Conservation (phyloP, 2,329 filamentous ascomycete genomes). For the Colletotrichum australisinense region DNA sequence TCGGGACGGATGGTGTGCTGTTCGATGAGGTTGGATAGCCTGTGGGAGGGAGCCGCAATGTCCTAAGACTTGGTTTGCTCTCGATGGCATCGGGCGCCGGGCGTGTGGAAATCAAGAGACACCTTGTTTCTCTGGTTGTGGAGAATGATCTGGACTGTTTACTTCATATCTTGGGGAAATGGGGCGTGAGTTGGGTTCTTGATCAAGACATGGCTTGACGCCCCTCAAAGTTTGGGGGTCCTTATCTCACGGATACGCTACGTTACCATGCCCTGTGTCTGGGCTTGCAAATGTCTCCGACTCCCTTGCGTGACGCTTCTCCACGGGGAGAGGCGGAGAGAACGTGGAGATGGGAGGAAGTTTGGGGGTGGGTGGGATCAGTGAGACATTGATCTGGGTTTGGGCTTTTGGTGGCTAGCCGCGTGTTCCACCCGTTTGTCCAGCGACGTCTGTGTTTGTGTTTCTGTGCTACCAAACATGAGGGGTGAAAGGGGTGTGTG, state of each 20-base stretch:
- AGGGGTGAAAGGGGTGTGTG: neutral
- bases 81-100: neutral
- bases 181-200: neutral
- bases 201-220: neutral
- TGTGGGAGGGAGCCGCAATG: neutral
- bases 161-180: neutral
- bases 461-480: neutral
- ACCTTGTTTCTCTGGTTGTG: neutral
- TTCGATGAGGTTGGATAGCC: too few relatives aligned
- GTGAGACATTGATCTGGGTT: neutral
- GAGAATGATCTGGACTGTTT: neutral
- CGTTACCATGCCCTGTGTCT: neutral
- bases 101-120: neutral
- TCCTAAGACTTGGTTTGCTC: neutral
- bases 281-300: neutral
- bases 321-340: neutral
- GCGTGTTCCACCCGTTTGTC: neutral
- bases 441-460: neutral
- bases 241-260: neutral
- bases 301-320: neutral
- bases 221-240: neutral
- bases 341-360: neutral
- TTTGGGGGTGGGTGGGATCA: too few relatives aligned
- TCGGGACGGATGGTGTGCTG: neutral
- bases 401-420: neutral